Evolutionary conservation across 163 green algal species (phyloP).

Genomic region (Smithsoniella earleae): DNA sequence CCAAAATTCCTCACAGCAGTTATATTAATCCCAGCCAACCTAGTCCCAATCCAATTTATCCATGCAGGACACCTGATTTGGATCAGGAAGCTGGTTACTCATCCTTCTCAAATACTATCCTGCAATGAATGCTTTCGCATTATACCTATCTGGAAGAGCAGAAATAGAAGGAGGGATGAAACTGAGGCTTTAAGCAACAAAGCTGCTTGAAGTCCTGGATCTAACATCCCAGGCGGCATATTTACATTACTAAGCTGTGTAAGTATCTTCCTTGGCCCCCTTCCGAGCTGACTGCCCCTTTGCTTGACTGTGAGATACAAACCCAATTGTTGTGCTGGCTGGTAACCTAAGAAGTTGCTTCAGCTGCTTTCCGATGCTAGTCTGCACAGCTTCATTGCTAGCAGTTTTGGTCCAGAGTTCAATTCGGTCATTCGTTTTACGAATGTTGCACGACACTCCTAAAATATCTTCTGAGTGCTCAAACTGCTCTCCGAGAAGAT

Average conservation of each 20-base stretch:
- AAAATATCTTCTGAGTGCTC: conserved; percentile 90
- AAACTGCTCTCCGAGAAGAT: conserved; percentile 98
- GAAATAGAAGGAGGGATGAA: too few relatives aligned
- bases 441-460: conserved; percentile 83
- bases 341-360: conserved; percentile 74
- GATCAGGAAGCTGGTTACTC: too few relatives aligned
- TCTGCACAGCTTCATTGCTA: conserved; percentile 80
- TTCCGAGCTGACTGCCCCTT: background rate
- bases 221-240: too few relatives aligned
- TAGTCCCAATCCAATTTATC: too few relatives aligned
- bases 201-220: too few relatives aligned
- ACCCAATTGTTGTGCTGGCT: conserved; percentile 60
- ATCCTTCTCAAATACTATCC: too few relatives aligned
- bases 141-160: too few relatives aligned
- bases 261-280: conserved; percentile 3
- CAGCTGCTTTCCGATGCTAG: conserved; percentile 71
- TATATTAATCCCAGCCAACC: too few relatives aligned
- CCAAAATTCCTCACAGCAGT: too few relatives aligned
- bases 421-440: conserved; percentile 77
- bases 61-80: too few relatives aligned
- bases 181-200: too few relatives aligned
- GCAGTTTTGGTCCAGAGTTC: conserved; percentile 92
- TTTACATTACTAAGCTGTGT: conserved; percentile 27
- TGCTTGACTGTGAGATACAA: conserved; percentile 32
- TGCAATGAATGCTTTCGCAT: too few relatives aligned